These are phyloP conservation scores for Lepidium sativum DNA, from an alignment of 345 rosid genomes.

Conservation along the genomic window DNA sequence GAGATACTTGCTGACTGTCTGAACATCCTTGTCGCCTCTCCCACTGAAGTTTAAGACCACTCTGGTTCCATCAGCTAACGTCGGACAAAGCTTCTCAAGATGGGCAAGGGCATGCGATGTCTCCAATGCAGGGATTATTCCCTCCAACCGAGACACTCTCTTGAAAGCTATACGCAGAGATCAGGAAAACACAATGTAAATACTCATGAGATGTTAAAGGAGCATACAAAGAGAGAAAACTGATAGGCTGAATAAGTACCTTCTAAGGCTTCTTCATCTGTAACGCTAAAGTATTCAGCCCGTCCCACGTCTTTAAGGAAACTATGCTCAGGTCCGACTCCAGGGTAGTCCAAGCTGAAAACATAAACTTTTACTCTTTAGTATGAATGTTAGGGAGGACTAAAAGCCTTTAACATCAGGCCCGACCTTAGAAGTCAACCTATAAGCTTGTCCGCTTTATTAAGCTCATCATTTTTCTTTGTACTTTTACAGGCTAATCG, in stretches of 20 bases:
- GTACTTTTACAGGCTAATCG: too few species aligned
- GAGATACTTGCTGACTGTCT: slow-evolving; percentile 67
- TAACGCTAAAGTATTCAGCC: slow-evolving; percentile 71
- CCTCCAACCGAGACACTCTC: slow-evolving; percentile 69
- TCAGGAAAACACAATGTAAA: too few species aligned
- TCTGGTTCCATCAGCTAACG: slow-evolving; percentile 51
- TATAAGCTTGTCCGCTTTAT: too few species aligned
- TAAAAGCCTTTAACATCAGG: too few species aligned
- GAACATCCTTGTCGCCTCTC: slow-evolving; percentile 94
- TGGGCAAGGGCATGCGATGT: slow-evolving; percentile 86
- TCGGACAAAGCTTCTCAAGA: slow-evolving; percentile 77
- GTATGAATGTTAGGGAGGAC: too few species aligned
- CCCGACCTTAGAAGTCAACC: too few species aligned
- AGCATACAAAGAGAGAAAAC: neutral
- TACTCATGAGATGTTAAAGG: too few species aligned
- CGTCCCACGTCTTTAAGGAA: slow-evolving; percentile 80
- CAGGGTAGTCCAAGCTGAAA: slow-evolving; percentile 88
- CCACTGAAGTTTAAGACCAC: slow-evolving; percentile 89
- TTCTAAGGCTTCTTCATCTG: slow-evolving; percentile 87
- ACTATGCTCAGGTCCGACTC: slow-evolving; percentile 98
- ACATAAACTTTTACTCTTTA: too few species aligned
- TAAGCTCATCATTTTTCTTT: too few species aligned
- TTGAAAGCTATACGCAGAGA: slow-evolving; percentile 57
- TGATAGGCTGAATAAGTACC: slow-evolving; percentile 30
- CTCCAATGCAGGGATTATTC: slow-evolving; percentile 92